phyloP scores from a whole-genome alignment of 2,329 filamentous ascomycete genomes.

The Xylariales sp. region DNA sequence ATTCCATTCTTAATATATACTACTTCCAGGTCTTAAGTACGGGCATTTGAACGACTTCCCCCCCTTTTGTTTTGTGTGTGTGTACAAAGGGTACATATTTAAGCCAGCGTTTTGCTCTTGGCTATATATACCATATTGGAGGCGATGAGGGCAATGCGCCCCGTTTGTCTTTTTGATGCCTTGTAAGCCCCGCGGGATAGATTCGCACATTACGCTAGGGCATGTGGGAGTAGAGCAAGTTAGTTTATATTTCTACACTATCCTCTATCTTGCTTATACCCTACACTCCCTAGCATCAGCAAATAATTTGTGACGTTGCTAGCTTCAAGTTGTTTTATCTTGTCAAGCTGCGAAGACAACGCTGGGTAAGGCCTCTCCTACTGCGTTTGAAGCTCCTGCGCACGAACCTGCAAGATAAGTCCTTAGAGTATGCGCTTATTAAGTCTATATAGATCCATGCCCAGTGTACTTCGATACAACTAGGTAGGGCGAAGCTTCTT shows the following conservation, averaged over 20 bases:
- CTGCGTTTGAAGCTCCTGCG: constrained; percentile 44
- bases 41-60: too few relatives aligned
- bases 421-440: constrained; percentile 53
- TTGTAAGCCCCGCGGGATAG: constrained; percentile 43
- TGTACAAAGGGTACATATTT: constrained; percentile 50
- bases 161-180: too few relatives aligned
- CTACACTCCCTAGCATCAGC: background rate
- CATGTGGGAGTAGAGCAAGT: constrained; percentile 48
- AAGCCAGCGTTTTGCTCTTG: background rate
- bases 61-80: too few relatives aligned
- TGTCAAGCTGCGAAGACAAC: constrained; percentile 56
- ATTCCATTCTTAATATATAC: background rate
- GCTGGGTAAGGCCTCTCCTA: constrained; percentile 57
- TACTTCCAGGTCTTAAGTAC: too few relatives aligned
- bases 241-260: background rate
- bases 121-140: background rate
- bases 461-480: constrained; percentile 28
- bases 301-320: background rate
- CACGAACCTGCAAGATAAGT: constrained; percentile 17
- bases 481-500: background rate
- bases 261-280: background rate
- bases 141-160: too few relatives aligned
- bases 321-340: constrained; percentile 38
- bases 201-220: constrained; percentile 54
- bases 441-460: constrained; percentile 51